phyloP scores from a whole-genome alignment of 306 rosid genomes.

The Malus asiatica region DNA sequence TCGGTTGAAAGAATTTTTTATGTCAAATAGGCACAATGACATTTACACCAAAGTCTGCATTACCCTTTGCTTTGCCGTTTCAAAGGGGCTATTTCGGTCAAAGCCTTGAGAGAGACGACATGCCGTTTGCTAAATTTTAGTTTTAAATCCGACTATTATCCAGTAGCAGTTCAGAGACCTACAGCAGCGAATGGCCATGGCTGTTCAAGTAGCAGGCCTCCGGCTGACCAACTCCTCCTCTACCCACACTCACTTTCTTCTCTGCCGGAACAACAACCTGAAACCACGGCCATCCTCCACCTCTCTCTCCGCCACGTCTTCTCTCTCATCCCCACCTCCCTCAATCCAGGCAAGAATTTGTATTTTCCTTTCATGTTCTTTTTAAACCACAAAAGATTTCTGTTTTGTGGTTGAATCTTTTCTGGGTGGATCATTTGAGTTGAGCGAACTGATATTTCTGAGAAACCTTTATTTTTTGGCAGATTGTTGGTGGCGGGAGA shows the following conservation, averaged over 20 bases:
- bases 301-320: conserved; percentile 35
- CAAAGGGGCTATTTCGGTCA: too few species aligned
- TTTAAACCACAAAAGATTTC: background rate
- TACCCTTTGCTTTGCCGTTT: too few species aligned
- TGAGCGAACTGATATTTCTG: background rate
- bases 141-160: background rate
- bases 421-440: background rate
- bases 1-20: too few species aligned
- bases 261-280: conserved; percentile 20
- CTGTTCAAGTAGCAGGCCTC: conserved; percentile 40
- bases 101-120: too few species aligned
- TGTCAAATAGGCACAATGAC: too few species aligned
- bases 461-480: background rate
- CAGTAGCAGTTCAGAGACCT: background rate
- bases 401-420: background rate
- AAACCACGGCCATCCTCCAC: conserved; percentile 11
- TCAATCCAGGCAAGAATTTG: conserved; percentile 43
- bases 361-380: background rate
- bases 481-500: conserved; percentile 72
- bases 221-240: conserved; percentile 33
- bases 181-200: conserved; percentile 21
- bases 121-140: too few species aligned
- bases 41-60: too few species aligned
- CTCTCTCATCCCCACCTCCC: conserved; percentile 46
- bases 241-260: background rate